Evolutionary conservation across 208 protist genomes (phyloP), one percentile per base, ranked within the genome.

Genomic region (Crithidia expoeki): DNA sequence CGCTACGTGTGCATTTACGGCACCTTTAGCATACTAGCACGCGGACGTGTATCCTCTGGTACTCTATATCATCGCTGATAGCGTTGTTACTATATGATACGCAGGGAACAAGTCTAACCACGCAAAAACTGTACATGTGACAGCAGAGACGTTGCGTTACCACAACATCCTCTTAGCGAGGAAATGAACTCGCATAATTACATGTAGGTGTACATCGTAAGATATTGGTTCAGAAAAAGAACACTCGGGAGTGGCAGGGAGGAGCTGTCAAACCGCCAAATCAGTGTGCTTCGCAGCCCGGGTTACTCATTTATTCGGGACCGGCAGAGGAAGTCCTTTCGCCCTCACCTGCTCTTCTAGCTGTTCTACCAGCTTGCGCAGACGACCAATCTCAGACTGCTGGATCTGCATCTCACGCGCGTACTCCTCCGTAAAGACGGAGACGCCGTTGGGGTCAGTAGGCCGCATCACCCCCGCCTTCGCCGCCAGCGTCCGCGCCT

Each of bases 341-440:
- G 68, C 81, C 58, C 76, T 80, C 47, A 87, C 50, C 60, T 94
- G 70, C 40, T 82, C 72, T 70, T 98, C 93, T 17, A 98, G 62
- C 47, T 85, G 68, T 10, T 81, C 80, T 2, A 89, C 80, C 11
- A 93, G 50, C 6, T 67, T 72, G 34, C 93, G 76, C 30, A 98
- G 79, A 2, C 85, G 84, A 10, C 17, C 32, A 1, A 98, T 90
- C 74, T 98, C 94, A 1, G 85, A 81, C 38, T 86, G 72, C 76
- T 98, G 95, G 49, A 91, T 83, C 38, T 95, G 87, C 28, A 98
- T 76, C 80, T 98, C 91, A 10, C 92, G 86, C 59, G 25, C 42
- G 34, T 73, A 80, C 65, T 94, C 88, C 56, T 95, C 86, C 19
- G 86, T 77, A 60, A 86, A 93, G 4, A 80, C 85, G 19, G 86